Conservation (phyloP, 306 rosid genomes). For the Cicer arietinum region DNA sequence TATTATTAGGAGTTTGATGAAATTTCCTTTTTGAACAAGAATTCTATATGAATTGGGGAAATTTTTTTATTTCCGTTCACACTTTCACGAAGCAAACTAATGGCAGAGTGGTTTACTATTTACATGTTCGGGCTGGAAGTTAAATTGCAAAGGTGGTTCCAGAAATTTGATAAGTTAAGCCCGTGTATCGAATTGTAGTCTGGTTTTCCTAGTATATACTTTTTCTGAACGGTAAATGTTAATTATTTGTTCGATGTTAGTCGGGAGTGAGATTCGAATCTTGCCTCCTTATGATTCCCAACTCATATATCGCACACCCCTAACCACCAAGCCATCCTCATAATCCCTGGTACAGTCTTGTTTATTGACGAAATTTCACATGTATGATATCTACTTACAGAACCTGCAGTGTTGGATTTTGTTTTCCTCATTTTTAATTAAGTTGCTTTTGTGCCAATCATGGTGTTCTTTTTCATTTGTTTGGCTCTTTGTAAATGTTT, state of each 20-base stretch:
- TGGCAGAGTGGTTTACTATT: not conserved
- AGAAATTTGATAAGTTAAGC: conserved; percentile 14
- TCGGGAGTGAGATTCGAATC: not conserved
- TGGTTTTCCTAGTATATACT: not conserved
- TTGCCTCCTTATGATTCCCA: not conserved
- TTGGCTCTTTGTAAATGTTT: not conserved
- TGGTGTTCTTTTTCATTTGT: conserved; percentile 4
- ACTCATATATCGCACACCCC: not conserved
- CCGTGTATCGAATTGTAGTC: not conserved
- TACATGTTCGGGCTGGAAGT: not conserved
- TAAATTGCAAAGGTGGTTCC: conserved; percentile 23
- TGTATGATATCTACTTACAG: conserved; percentile 2
- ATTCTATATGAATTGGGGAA: conserved; percentile 14
- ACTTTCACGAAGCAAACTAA: conserved; percentile 12
- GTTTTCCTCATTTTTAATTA: conserved; percentile 17
- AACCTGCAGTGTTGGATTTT: not conserved
- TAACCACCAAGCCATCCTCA: not conserved
- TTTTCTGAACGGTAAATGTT: not conserved
- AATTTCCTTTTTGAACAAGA: not conserved
- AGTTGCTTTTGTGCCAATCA: conserved; percentile 23
- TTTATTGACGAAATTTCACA: conserved; percentile 3
- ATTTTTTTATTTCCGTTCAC: not conserved
- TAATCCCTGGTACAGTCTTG: not conserved
- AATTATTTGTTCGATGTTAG: not conserved
- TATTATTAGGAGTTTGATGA: not conserved